Evolutionary conservation across 2,329 filamentous ascomycete species (phyloP), one percentile per base, ranked within the genome.

Genomic region (Cladorrhinum sp.): DNA sequence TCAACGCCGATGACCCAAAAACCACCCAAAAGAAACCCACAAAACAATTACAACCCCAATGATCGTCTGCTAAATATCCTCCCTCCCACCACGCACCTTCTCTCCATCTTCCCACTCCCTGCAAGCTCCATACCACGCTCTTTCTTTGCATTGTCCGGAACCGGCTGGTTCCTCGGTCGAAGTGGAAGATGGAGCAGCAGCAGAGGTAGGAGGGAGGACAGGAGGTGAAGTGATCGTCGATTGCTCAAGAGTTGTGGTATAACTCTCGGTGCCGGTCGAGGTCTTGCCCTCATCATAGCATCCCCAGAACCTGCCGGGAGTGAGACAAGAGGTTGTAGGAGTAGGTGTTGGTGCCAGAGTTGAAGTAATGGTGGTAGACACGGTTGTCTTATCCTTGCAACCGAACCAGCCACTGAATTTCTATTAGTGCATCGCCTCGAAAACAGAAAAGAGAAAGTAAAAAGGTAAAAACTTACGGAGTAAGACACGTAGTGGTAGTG

Each of bases 401-500:
- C 86, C 85, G 66, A 88, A 88, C 82, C 85, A 89, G 8, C 86
- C 86, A 2, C 66, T 68, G 23, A 2, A 23, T 7, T 38, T 29
- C 3, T 5, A 57, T 65, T 27, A 85, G 85, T 1, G 16, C 82
- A 84, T 66, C 81, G 77, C 70, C 84, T 41, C 13, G 22, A 12
- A 23, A 16, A 50, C 18, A 8, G 12, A 38, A 53, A 3, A 8
- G 20, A 36, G 10, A n/a, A n/a, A n/a, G n/a, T n/a, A 13, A 22
- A 9, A 27, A 60, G 71, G 73, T 3, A 76, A 78, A 0, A 74
- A 81, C 3, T 75, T 77, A 32, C 75, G 79, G 64, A 50, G 68
- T 70, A 9, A 60, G 50, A 59, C 66, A 64, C 0, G 79, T 79
- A 27, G 72, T 75, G 1, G 74, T 76, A 0, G 80, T 82, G 8